Evolutionary conservation across 306 rosid genomes (phyloP).

Genomic region (Arachis stenosperma): DNA sequence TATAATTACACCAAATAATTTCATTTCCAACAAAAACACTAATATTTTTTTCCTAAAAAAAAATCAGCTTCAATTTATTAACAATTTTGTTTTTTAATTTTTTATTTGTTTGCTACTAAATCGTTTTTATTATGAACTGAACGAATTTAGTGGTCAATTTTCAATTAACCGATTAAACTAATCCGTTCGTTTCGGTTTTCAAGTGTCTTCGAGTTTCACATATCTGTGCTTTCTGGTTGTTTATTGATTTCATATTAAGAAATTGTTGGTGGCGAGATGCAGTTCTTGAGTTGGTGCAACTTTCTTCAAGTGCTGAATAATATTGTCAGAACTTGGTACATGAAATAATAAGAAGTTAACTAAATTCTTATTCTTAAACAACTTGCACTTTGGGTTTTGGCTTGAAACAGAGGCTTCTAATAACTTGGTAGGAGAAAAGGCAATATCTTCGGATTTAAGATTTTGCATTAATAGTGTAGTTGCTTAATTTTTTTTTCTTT

Average conservation of each 20-base stretch:
- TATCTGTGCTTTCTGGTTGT: no score
- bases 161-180: no score
- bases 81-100: no score
- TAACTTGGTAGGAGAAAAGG: not conserved
- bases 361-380: not conserved
- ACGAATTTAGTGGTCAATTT: no score
- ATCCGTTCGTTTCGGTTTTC: no score
- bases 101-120: no score
- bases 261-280: conserved; percentile 16
- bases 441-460: conserved; percentile 13
- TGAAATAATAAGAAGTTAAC: not conserved
- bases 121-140: no score
- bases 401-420: not conserved
- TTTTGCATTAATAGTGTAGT: conserved; percentile 2
- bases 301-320: not conserved
- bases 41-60: no score
- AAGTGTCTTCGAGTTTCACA: no score
- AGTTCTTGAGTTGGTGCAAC: not conserved
- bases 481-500: not conserved
- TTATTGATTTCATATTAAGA: not conserved
- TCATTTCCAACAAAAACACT: no score
- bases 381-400: not conserved
- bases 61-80: no score
- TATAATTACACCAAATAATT: no score
- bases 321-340: not conserved